Conservation (phyloP, 441 rosid genomes). For the Pelargonium australe region DNA sequence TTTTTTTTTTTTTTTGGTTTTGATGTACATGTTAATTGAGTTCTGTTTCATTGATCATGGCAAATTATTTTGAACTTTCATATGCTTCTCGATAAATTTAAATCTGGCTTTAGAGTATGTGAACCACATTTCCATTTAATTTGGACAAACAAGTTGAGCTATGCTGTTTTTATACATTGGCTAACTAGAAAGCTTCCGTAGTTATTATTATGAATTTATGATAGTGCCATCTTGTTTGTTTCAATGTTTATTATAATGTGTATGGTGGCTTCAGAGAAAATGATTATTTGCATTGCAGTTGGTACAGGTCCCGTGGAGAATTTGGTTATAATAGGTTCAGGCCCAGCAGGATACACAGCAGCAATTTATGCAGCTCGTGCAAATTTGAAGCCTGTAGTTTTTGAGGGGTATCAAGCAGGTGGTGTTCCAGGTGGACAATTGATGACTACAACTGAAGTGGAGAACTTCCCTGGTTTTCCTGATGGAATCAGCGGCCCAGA, state of each 20-base stretch:
- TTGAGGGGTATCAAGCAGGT: conserved; percentile 2
- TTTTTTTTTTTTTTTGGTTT: background rate
- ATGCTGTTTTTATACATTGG: background rate
- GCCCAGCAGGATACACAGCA: conserved; percentile 4
- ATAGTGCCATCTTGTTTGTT: background rate
- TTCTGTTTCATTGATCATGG: background rate
- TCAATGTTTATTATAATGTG: background rate
- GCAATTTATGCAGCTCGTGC: conserved; percentile 9
- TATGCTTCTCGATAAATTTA: background rate
- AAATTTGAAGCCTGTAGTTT: conserved; percentile 2
- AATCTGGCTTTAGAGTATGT: background rate
- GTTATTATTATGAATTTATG: too few species aligned
- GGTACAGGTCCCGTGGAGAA: background rate
- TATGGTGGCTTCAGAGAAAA: background rate
- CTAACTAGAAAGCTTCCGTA: too few species aligned
- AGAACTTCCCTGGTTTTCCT: conserved; percentile 8
- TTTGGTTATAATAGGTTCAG: conserved; percentile 4
- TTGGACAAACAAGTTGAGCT: too few species aligned
- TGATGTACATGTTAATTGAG: background rate
- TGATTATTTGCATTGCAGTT: background rate
- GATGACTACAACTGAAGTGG: conserved; percentile 1
- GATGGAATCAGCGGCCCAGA: background rate
- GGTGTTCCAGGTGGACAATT: conserved; percentile 8
- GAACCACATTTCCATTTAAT: too few species aligned
- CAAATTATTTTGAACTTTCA: background rate